Evolutionary conservation across 495 filamentous ascomycete genomes (phyloP).

Genomic region (Aspergillus affinis): DNA sequence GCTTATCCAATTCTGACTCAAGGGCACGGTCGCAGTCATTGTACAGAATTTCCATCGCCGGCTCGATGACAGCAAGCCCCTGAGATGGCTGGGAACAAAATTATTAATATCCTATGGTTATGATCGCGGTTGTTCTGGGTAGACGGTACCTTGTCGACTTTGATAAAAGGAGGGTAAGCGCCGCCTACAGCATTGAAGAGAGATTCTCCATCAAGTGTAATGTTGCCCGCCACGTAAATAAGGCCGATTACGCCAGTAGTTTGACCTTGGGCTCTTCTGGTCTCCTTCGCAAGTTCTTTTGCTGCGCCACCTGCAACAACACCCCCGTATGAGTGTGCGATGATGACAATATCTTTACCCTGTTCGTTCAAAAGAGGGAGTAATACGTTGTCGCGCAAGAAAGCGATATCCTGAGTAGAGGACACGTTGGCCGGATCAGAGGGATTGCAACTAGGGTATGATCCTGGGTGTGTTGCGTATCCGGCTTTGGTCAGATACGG

Average conservation of each 20-base stretch:
- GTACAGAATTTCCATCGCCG: slow-evolving; percentile 9
- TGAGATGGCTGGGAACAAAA: slow-evolving; percentile 8
- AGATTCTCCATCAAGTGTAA: slow-evolving; percentile 8
- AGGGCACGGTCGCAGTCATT: slow-evolving; percentile 11
- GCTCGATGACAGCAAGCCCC: slow-evolving; percentile 6
- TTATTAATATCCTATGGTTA: not conserved
- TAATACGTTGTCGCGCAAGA: slow-evolving; percentile 10
- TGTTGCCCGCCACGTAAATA: slow-evolving; percentile 9
- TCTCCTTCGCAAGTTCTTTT: slow-evolving; percentile 4
- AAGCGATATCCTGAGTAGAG: slow-evolving; percentile 9
- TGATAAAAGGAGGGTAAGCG: slow-evolving; percentile 13
- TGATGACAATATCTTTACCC: slow-evolving; percentile 9
- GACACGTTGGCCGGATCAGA: slow-evolving; percentile 7
- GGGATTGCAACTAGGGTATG: slow-evolving; percentile 10
- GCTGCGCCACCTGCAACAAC: slow-evolving; percentile 10
- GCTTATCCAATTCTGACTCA: slow-evolving; percentile 5
- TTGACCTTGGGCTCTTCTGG: slow-evolving; percentile 2
- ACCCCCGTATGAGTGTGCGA: slow-evolving; percentile 11
- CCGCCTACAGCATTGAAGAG: slow-evolving; percentile 9
- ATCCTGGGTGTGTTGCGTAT: slow-evolving; percentile 7
- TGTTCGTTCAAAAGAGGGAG: slow-evolving; percentile 8
- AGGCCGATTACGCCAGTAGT: not conserved
- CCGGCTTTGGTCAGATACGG: slow-evolving; percentile 9
- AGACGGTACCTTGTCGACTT: slow-evolving; percentile 9
- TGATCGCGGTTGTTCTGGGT: slow-evolving; percentile 2